These are phyloP conservation scores for Chloroidium sp. DNA, from an alignment of 163 green algal genomes.

Conservation along the genomic window DNA sequence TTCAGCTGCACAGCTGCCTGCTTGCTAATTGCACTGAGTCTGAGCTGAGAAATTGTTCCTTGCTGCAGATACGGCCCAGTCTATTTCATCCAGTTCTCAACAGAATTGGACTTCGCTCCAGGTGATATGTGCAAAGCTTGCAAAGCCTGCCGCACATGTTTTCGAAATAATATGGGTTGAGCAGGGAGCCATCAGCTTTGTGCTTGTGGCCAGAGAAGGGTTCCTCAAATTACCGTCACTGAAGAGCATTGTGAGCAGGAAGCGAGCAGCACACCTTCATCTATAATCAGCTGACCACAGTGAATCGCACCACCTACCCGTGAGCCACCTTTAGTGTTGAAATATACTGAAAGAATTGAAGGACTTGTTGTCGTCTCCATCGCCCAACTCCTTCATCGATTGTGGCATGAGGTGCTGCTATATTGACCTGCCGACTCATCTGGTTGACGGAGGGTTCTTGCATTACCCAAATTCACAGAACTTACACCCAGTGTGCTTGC, in stretches of 20 bases:
- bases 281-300: not conserved
- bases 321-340: not conserved
- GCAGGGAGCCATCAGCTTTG: not conserved
- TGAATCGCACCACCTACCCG: conserved; percentile 11
- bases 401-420: too few relatives aligned
- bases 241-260: not conserved
- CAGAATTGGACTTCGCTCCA: conserved; percentile 12
- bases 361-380: too few relatives aligned
- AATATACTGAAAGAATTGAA: not conserved
- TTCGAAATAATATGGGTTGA: not conserved
- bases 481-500: not conserved
- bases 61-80: conserved; percentile 2
- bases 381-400: too few relatives aligned
- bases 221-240: not conserved
- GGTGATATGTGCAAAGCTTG: not conserved
- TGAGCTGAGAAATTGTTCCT: not conserved
- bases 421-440: too few relatives aligned
- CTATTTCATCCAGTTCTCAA: conserved; percentile 16
- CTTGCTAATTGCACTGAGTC: not conserved
- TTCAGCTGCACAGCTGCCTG: not conserved
- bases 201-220: not conserved
- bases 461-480: too few relatives aligned
- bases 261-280: conserved; percentile 10
- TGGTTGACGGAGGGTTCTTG: too few relatives aligned
- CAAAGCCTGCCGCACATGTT: too few relatives aligned